Evolutionary conservation across 768 basidiomycete species (phyloP).

Genomic region (Russula emetica): DNA sequence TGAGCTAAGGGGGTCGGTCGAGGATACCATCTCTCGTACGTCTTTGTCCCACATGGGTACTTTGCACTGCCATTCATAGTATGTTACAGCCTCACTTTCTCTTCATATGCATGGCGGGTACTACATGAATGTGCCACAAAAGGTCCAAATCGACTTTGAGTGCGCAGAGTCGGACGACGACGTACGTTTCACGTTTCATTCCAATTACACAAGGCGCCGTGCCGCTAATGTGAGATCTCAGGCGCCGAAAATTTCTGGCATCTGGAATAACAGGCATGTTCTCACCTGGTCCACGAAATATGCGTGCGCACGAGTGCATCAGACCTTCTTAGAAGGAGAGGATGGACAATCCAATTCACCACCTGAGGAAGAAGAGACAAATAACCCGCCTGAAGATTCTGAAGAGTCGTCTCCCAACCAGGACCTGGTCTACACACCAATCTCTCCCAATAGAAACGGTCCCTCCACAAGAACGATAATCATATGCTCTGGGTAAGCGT

Average conservation of each 20-base stretch:
- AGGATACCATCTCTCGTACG: slow-evolving; percentile 5
- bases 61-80: neutral
- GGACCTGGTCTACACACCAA: slow-evolving; percentile 9
- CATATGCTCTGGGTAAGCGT: slow-evolving; percentile 18
- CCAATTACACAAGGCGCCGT: neutral
- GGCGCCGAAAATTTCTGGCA: slow-evolving; percentile 22
- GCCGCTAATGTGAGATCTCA: neutral
- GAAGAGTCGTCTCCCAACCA: slow-evolving; percentile 1
- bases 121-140: slow-evolving; percentile 31
- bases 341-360: slow-evolving; percentile 16
- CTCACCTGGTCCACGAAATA: slow-evolving; percentile 33
- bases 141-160: slow-evolving; percentile 31
- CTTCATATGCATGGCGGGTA: slow-evolving; percentile 32
- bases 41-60: neutral
- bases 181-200: slow-evolving; percentile 28
- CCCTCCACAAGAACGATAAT: slow-evolving; percentile 2
- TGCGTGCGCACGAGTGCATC: slow-evolving; percentile 29
- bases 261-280: slow-evolving; percentile 33
- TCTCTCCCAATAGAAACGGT: neutral
- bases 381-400: neutral
- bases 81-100: slow-evolving; percentile 29
- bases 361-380: slow-evolving; percentile 21
- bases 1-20: slow-evolving; percentile 1
- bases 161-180: slow-evolving; percentile 32
- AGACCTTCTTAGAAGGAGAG: slow-evolving; percentile 14